A percentile compares a stretch with the other conserved stretches of the same genome.
phyloP scores from a whole-genome alignment of 2,329 filamentous ascomycete species.

The Colletotrichum lupini region DNA sequence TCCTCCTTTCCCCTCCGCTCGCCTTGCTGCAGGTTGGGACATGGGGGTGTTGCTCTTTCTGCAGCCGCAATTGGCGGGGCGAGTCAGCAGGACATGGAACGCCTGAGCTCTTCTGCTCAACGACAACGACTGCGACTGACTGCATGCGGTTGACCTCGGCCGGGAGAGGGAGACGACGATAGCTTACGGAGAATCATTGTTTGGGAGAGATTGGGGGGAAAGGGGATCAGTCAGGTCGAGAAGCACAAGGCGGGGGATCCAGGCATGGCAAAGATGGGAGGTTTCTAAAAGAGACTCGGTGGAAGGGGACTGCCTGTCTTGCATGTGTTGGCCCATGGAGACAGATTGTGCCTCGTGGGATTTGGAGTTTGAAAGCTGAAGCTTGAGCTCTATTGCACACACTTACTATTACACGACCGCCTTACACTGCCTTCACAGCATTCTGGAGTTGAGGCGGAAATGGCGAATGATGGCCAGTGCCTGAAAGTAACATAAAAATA shows the following conservation, averaged over 20 bases:
- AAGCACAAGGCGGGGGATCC: neutral
- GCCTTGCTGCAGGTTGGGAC: neutral
- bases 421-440: no score
- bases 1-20: no score
- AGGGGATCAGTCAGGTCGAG: neutral
- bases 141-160: neutral
- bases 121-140: neutral
- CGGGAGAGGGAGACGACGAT: neutral
- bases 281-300: neutral
- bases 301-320: constrained; percentile 1
- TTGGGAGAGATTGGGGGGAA: neutral
- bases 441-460: neutral
- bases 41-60: neutral
- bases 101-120: neutral
- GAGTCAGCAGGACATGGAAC: constrained; percentile 15
- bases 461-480: neutral
- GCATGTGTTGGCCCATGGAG: neutral
- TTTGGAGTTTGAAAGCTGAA: neutral
- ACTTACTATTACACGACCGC: no score
- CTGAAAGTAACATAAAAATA: no score
- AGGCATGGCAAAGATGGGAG: neutral
- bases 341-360: neutral
- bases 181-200: neutral
- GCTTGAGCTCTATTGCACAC: neutral
- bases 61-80: constrained; percentile 18